Evolutionary conservation across 352 stramenopile genomes (phyloP).

Genomic region (Pythium monospermum): DNA sequence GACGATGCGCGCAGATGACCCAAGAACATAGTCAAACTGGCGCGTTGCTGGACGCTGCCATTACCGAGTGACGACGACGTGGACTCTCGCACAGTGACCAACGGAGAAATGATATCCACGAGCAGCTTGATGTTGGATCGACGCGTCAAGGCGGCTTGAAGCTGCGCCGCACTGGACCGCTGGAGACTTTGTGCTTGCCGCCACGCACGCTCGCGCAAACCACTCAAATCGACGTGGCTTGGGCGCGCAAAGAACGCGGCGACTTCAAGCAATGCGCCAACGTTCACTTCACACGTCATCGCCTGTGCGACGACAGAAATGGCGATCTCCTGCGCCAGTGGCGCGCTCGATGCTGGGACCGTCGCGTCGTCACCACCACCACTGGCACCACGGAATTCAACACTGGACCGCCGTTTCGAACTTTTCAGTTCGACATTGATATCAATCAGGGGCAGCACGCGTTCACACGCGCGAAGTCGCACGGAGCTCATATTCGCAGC

Average conservation of each 20-base stretch:
- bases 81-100: constrained; percentile 69
- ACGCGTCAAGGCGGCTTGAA: constrained; percentile 58
- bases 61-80: constrained; percentile 17
- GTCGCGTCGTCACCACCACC: constrained; percentile 4
- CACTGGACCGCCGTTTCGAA: constrained; percentile 1
- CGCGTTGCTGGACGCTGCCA: too few relatives aligned
- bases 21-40: constrained; percentile 64
- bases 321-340: constrained; percentile 28
- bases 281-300: constrained; percentile 74
- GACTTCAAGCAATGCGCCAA: constrained; percentile 68
- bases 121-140: constrained; percentile 70
- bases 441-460: constrained; percentile 60
- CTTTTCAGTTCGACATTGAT: constrained; percentile 50
- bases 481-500: constrained; percentile 73
- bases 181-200: constrained; percentile 68
- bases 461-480: constrained; percentile 60
- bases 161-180: constrained; percentile 68
- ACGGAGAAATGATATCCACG: constrained; percentile 74
- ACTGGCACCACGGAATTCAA: not conserved
- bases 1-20: constrained; percentile 69
- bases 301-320: constrained; percentile 74
- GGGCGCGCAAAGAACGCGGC: constrained; percentile 67
- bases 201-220: constrained; percentile 68
- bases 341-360: constrained; percentile 1
- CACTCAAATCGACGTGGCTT: constrained; percentile 68